Evolutionary conservation across 2,329 filamentous ascomycete genomes (phyloP).

Genomic region (Trichoderma sp.): DNA sequence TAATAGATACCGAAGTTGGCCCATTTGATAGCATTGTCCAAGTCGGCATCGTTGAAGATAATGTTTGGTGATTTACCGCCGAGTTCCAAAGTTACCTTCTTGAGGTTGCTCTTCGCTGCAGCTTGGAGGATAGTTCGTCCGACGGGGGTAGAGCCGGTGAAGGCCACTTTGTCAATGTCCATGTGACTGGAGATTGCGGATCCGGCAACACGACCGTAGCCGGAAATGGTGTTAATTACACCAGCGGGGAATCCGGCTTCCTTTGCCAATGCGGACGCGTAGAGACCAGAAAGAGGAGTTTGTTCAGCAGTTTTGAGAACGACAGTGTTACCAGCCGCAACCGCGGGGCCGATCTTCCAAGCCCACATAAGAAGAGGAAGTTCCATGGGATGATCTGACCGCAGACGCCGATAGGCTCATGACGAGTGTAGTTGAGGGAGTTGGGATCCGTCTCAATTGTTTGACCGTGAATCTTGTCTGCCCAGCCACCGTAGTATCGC

Average conservation of each 20-base stretch:
- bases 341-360: constrained; percentile 74
- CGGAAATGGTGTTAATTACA: not conserved
- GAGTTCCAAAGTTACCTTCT: constrained; percentile 75
- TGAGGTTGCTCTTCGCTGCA: constrained; percentile 69
- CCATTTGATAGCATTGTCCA: not conserved
- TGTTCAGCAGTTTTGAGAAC: constrained; percentile 72
- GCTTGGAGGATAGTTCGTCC: constrained; percentile 64
- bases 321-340: constrained; percentile 67
- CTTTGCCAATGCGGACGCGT: not conserved
- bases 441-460: constrained; percentile 71
- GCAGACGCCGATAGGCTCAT: constrained; percentile 65
- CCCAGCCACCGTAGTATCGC: constrained; percentile 72
- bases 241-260: not conserved
- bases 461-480: constrained; percentile 81
- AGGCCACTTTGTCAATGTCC: constrained; percentile 5
- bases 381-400: constrained; percentile 84
- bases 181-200: not conserved
- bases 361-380: constrained; percentile 69
- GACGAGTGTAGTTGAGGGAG: constrained; percentile 74
- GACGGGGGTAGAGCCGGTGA: not conserved
- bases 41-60: not conserved
- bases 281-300: constrained; percentile 43
- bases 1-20: constrained; percentile 44
- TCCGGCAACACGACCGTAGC: not conserved
- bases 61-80: constrained; percentile 56